These are phyloP conservation scores for Begonia peltatifolia DNA, from an alignment of 306 rosid genomes.

Conservation along the genomic window DNA sequence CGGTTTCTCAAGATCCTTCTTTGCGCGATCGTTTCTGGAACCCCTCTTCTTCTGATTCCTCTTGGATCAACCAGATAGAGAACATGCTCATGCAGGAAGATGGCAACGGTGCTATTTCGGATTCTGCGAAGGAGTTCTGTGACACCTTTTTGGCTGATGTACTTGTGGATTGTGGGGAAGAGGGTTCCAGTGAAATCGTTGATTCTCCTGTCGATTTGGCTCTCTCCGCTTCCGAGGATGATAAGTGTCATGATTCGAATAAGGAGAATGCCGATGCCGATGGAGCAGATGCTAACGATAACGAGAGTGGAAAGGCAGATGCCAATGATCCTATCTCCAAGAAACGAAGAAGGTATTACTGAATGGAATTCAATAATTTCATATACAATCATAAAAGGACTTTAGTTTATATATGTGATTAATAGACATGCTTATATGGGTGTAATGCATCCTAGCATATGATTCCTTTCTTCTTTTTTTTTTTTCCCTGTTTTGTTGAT, in stretches of 20 bases:
- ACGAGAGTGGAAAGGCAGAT: constrained; percentile 2
- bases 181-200: constrained; percentile 3
- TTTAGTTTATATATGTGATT: too few relatives aligned
- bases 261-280: constrained; percentile 23
- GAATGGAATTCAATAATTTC: too few relatives aligned
- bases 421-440: too few relatives aligned
- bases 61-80: constrained; percentile 35
- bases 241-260: constrained; percentile 3
- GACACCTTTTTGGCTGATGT: constrained; percentile 15
- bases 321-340: constrained; percentile 34
- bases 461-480: not conserved
- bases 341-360: constrained; percentile 43
- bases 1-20: not conserved
- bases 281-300: not conserved
- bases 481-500: not conserved
- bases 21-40: constrained; percentile 5
- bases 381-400: too few relatives aligned
- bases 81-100: constrained; percentile 41
- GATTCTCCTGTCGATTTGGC: constrained; percentile 13
- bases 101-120: constrained; percentile 1
- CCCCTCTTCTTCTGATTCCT: constrained; percentile 7
- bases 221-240: constrained; percentile 14
- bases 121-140: not conserved
- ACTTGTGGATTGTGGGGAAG: constrained; percentile 20
- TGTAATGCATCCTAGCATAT: not conserved